A percentile compares a stretch with the other conserved stretches of the same genome.
Conservation (phyloP, 306 rosid genomes). For the Sindora glabra region DNA sequence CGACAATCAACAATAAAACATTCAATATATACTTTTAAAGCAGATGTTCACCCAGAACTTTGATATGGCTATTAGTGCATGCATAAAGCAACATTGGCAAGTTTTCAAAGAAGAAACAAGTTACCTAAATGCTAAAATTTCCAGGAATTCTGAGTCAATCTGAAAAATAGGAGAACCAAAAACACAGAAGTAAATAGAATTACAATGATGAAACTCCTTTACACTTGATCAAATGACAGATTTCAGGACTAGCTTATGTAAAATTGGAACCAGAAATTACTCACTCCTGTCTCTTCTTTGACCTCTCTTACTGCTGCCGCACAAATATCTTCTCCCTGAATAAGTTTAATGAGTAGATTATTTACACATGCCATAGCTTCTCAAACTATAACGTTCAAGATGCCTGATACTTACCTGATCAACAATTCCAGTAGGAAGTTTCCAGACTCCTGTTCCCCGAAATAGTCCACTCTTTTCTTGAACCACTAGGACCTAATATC, state of each 20-base stretch:
- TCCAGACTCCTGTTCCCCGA: slow-evolving; percentile 62
- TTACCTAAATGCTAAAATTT: slow-evolving; percentile 78
- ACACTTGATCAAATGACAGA: neutral
- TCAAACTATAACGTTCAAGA: neutral
- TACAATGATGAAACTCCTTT: neutral
- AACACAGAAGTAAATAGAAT: slow-evolving; percentile 2
- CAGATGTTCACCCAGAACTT: neutral
- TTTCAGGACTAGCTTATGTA: neutral
- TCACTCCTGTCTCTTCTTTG: slow-evolving; percentile 91
- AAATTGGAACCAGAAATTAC: slow-evolving; percentile 13
- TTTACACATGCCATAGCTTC: neutral
- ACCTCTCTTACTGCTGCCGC: slow-evolving; percentile 80
- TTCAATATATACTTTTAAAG: neutral
- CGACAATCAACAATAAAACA: neutral
- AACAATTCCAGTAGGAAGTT: slow-evolving; percentile 78
- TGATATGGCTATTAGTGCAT: neutral
- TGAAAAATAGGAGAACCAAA: slow-evolving; percentile 35
- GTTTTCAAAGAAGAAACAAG: slow-evolving; percentile 5
- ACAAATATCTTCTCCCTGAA: slow-evolving; percentile 77
- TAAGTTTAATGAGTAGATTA: slow-evolving; percentile 15
- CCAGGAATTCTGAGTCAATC: slow-evolving; percentile 77
- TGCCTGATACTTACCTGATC: slow-evolving; percentile 46
- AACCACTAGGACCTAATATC: slow-evolving; percentile 64
- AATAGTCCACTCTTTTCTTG: slow-evolving; percentile 67
- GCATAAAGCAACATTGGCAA: neutral